A percentile compares a stretch with the other conserved stretches of the same genome.
Conservation (phyloP, 768 basidiomycete genomes). For the Kwoniella sp. region DNA sequence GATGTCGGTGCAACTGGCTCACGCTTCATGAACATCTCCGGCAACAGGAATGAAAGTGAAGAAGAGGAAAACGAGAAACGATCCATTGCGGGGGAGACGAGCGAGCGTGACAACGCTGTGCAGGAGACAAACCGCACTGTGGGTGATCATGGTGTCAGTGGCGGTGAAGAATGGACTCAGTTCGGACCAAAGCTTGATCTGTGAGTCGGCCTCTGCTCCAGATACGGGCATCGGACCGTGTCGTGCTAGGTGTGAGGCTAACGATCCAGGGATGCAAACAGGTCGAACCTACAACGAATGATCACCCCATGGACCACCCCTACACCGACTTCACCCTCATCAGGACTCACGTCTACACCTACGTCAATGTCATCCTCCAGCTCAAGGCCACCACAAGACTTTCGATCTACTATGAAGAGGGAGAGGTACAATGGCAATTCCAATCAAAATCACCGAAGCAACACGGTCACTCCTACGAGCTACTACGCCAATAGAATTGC, state of each 20-base stretch:
- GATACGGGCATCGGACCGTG: background rate
- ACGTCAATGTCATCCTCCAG: background rate
- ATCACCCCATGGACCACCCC: constrained; percentile 15
- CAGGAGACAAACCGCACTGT: background rate
- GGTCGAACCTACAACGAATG: constrained; percentile 15
- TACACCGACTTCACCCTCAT: background rate
- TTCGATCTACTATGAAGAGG: background rate
- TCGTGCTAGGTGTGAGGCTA: too few species aligned
- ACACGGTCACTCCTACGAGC: constrained; percentile 8
- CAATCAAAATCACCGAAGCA: constrained; percentile 3
- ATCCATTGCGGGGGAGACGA: background rate
- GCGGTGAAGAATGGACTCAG: constrained; percentile 8
- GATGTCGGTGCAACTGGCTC: too few species aligned
- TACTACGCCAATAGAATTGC: background rate
- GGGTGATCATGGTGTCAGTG: too few species aligned
- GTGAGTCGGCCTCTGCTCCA: constrained; percentile 1
- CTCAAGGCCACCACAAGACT: background rate
- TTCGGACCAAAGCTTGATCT: constrained; percentile 17
- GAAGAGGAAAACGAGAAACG: background rate
- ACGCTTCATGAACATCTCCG: too few species aligned
- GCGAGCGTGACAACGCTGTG: background rate
- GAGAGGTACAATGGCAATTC: background rate
- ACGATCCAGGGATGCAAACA: background rate
- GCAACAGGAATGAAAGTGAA: too few species aligned
- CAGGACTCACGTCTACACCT: background rate